Conservation (phyloP, 805 yeast genomes). For the Yamadazyma tumulicola region DNA sequence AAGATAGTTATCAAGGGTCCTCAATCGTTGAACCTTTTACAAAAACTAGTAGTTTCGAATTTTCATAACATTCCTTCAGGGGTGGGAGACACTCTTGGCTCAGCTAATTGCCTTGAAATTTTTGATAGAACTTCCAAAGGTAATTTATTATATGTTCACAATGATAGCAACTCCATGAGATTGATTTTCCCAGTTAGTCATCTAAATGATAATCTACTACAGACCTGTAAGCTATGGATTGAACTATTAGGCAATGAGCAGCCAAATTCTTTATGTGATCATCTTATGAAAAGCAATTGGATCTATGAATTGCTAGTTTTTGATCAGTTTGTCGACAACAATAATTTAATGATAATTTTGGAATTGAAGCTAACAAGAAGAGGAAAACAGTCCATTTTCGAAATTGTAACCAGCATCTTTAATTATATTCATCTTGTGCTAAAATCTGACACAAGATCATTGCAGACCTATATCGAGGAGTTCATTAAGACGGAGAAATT, state of each 20-base stretch:
- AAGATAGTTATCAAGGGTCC: constrained; percentile 62
- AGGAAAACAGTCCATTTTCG: constrained; percentile 39
- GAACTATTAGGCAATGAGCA: constrained; percentile 64
- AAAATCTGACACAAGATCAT: constrained; percentile 9
- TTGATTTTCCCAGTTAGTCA: constrained; percentile 34
- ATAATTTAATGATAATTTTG: constrained; percentile 40
- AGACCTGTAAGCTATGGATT: constrained; percentile 42
- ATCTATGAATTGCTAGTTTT: constrained; percentile 41
- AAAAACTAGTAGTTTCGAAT: constrained; percentile 44
- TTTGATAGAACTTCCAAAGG: constrained; percentile 13
- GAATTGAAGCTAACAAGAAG: constrained; percentile 46
- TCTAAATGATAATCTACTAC: constrained; percentile 8
- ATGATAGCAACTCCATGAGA: constrained; percentile 4
- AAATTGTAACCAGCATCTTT: constrained; percentile 34
- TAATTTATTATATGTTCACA: constrained; percentile 17
- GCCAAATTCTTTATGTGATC: constrained; percentile 43
- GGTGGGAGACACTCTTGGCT: background rate
- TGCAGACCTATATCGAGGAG: constrained; percentile 46
- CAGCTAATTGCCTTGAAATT: too few relatives aligned
- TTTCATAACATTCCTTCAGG: constrained; percentile 34
- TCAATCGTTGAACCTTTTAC: constrained; percentile 56
- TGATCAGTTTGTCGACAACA: constrained; percentile 33
- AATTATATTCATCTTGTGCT: constrained; percentile 11
- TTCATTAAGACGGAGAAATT: constrained; percentile 44
- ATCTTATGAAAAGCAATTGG: constrained; percentile 26